phyloP scores from a whole-genome alignment of 1,139 yeast genomes.

The Taphrina communis region DNA sequence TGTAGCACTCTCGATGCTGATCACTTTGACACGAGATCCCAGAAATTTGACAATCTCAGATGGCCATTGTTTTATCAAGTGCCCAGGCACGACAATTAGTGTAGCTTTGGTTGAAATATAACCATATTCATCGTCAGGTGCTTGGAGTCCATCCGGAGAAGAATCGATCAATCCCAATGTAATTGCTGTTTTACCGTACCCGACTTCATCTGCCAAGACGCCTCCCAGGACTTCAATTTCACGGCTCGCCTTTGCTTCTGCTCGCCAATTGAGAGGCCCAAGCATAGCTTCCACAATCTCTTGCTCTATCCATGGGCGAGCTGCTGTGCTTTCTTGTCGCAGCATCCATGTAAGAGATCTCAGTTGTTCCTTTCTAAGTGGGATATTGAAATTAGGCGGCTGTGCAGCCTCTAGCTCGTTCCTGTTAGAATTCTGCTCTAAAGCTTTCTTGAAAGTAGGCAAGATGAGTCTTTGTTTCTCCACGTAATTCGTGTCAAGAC shows the following conservation, averaged over 20 bases:
- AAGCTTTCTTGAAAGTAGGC: conserved; percentile 23
- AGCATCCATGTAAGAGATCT: conserved; percentile 42
- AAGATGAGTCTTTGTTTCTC: conserved; percentile 9
- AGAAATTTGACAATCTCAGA: conserved; percentile 40
- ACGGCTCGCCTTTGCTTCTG: conserved; percentile 40
- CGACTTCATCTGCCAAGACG: conserved; percentile 43
- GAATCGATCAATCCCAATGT: conserved; percentile 41
- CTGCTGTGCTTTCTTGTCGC: conserved; percentile 27
- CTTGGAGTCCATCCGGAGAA: neutral
- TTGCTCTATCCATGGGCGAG: conserved; percentile 36
- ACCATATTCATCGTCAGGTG: conserved; percentile 11
- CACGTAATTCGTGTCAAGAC: conserved; percentile 16
- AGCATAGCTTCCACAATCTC: conserved; percentile 41
- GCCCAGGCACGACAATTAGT: conserved; percentile 41
- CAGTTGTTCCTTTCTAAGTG: conserved; percentile 41
- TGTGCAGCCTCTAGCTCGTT: conserved; percentile 31
- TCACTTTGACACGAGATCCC: conserved; percentile 21
- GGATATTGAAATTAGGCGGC: conserved; percentile 38
- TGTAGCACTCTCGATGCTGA: conserved; percentile 16
- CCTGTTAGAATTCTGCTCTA: conserved; percentile 36
- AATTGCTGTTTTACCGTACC: conserved; percentile 43
- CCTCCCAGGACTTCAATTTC: conserved; percentile 40
- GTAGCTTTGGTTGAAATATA: conserved; percentile 41
- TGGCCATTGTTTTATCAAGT: conserved; percentile 41
- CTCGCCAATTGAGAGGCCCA: conserved; percentile 42